Percentiles rank a stretch among this genome's conserved stretches.
Conservation (phyloP, 1,284 basidiomycete genomes). For the Apiotrichum veenhuisii region DNA sequence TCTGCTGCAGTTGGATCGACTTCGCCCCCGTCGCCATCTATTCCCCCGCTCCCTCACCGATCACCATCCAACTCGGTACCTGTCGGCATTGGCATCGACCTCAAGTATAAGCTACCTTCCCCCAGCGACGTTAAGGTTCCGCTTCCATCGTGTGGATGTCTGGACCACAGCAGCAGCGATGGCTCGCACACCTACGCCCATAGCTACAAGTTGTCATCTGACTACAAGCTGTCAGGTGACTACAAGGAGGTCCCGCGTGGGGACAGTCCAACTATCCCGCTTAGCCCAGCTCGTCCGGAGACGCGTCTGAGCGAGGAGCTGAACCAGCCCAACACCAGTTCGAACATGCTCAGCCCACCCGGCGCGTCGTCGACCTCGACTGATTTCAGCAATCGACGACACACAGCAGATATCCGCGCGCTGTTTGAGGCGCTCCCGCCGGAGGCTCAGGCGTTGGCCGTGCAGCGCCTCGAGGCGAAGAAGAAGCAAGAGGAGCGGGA, state of each 20-base stretch:
- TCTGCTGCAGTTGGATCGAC: neutral
- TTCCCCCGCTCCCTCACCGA: neutral
- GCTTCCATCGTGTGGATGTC: neutral
- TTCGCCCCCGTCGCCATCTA: neutral
- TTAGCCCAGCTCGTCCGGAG: neutral
- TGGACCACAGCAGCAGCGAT: neutral
- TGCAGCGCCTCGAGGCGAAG: constrained; percentile 1
- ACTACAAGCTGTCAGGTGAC: neutral
- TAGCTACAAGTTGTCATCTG: neutral
- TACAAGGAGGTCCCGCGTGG: neutral
- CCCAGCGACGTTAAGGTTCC: neutral
- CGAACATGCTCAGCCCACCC: neutral
- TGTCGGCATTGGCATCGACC: neutral
- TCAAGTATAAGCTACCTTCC: neutral
- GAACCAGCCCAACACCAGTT: neutral
- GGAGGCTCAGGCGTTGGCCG: constrained; percentile 10
- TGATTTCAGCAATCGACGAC: neutral
- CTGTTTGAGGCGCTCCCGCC: constrained; percentile 15
- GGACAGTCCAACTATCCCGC: neutral
- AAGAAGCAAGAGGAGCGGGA: neutral
- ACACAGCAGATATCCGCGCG: constrained; percentile 3
- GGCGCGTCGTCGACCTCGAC: neutral
- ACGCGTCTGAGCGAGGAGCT: neutral
- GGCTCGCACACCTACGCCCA: neutral
- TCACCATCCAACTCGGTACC: neutral